Evolutionary conservation across 2,329 filamentous ascomycete genomes (phyloP), one percentile per base, ranked within the genome.

Genomic region (Fusarium transvaalense): DNA sequence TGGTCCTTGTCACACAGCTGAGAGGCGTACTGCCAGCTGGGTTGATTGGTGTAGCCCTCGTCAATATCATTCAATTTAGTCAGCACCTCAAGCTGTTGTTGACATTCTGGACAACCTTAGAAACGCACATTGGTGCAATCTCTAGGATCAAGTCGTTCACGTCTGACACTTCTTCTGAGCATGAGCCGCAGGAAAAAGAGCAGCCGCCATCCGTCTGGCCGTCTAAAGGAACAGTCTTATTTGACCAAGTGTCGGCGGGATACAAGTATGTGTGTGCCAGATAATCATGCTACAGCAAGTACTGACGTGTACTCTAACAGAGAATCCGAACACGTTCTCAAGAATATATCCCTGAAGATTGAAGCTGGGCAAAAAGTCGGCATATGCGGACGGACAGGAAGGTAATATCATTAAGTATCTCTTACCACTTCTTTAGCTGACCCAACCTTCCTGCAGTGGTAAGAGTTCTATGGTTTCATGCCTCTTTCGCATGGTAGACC

Each of bases 171-270:
- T 37, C n/a, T 0, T 63, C 55, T 0, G 72, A 74, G 15, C 56
- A 68, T 8, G 60, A 68, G 19, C 55, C 57, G 2, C 57, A 62
- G 27, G 68, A 71, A 21, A 64, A 39, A 4, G 50, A 68, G 8
- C 53, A 71, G 3, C 58, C 67, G 31, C 90, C 92, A 10, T 90
- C 92, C 56, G 90, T 90, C 75, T 97, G 94, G 94, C 94, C 94
- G 14, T 87, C 92, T 19, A 86, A 92, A 71, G 94, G 94, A 51
- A 89, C 89, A 56, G 89, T 97, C 19, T 85, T 91, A 42, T 97
- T 97, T 80, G 88, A 93, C 74, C 91, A 84, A 21, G 60, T 71
- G 6, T 65, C 60, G 8, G 68, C 64, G 0, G 64, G 67, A 23
- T 70, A 70, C 2, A 68, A 34, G 68, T 65, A 7, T 9, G 62